Conservation (phyloP, 306 rosid species). For the Pyrus betulifolia region DNA sequence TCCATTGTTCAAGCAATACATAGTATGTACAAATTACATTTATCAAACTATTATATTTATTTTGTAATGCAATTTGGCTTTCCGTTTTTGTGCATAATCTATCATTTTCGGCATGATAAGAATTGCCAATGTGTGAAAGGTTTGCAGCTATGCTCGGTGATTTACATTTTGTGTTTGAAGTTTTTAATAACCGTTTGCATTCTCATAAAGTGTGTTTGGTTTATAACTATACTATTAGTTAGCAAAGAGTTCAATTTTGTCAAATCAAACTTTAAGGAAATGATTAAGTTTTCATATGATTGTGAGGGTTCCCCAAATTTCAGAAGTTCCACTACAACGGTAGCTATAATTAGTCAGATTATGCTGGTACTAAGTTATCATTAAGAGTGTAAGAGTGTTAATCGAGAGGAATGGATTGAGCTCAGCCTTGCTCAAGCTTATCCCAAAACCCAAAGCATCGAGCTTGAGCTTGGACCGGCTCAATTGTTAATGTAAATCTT, state of each 20-base stretch:
- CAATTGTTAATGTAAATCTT: not conserved
- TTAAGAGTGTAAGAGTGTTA: not conserved
- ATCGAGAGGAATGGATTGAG: not conserved
- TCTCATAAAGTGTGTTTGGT: not conserved
- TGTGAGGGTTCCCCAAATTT: not conserved
- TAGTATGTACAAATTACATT: conserved; percentile 31
- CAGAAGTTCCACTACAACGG: not conserved
- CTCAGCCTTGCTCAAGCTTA: not conserved
- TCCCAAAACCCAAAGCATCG: not conserved
- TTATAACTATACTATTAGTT: not conserved
- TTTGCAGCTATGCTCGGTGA: not conserved
- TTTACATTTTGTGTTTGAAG: not conserved
- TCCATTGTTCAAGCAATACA: conserved; percentile 40
- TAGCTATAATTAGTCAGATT: not conserved
- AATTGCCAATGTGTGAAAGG: not conserved
- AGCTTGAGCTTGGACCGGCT: not conserved
- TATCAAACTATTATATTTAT: not conserved
- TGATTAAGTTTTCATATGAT: not conserved
- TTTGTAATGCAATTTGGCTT: not conserved
- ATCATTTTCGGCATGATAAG: not conserved
- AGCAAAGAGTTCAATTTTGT: not conserved
- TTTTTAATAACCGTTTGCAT: not conserved
- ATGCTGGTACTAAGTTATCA: not conserved
- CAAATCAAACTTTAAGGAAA: not conserved
- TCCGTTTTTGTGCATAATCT: not conserved